Conservation (phyloP, 352 stramenopile genomes). For the Phytophthora hybrid region DNA sequence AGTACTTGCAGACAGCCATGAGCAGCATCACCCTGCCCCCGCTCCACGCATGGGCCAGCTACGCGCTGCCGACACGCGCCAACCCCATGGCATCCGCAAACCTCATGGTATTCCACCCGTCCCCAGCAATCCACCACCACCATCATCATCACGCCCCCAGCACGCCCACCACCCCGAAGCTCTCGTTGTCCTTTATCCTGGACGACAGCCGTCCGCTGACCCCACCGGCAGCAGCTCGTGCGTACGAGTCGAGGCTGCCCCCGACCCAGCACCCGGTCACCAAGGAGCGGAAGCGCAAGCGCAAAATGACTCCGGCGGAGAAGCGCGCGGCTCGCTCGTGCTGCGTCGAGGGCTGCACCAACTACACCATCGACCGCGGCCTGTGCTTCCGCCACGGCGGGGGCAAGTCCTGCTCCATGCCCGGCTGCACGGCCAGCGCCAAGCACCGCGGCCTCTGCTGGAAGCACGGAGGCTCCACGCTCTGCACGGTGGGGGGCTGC, state of each 20-base stretch:
- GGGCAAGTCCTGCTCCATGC: slow-evolving; percentile 56
- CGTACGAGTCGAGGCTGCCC: slow-evolving; percentile 5
- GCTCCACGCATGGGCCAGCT: slow-evolving; percentile 15
- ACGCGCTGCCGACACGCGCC: slow-evolving; percentile 11
- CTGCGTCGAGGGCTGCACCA: slow-evolving; percentile 50
- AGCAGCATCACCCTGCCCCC: slow-evolving; percentile 27
- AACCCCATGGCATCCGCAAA: slow-evolving; percentile 7
- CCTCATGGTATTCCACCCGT: slow-evolving; percentile 22
- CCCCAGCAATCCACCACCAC: background rate
- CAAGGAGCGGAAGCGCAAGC: background rate
- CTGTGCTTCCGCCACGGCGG: slow-evolving; percentile 53
- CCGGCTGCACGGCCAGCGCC: slow-evolving; percentile 55
- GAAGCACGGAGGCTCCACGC: slow-evolving; percentile 39
- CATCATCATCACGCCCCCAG: slow-evolving; percentile 1
- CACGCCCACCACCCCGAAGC: slow-evolving; percentile 19
- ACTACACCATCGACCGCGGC: slow-evolving; percentile 64
- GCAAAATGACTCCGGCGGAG: slow-evolving; percentile 14
- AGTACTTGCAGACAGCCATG: slow-evolving; percentile 1
- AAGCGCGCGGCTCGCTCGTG: slow-evolving; percentile 43
- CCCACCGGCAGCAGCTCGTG: background rate
- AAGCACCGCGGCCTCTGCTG: slow-evolving; percentile 57
- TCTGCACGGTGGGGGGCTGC: slow-evolving; percentile 62
- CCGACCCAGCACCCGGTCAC: background rate
- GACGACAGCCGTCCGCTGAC: slow-evolving; percentile 27
- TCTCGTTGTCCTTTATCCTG: slow-evolving; percentile 36